These are phyloP conservation scores for Secale cereale DNA, from an alignment of 176 grass and related monocot species.

Conservation along the genomic window DNA sequence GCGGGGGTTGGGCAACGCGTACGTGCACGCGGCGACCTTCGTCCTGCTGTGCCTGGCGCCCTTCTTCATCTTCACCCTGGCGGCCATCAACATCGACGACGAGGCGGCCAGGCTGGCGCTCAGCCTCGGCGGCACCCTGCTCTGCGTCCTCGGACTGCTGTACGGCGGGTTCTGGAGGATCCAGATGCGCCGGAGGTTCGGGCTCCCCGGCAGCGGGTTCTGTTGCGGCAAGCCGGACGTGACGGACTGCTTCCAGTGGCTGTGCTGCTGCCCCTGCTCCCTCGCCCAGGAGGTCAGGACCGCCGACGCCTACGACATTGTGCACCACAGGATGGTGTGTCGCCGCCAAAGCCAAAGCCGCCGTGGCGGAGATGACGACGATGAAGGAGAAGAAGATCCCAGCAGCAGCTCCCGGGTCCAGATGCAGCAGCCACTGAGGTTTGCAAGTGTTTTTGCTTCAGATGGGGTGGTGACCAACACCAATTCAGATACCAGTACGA, in stretches of 20 bases:
- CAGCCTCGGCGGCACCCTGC: conserved; percentile 50
- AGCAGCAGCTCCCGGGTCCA: neutral
- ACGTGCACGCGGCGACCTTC: conserved; percentile 69
- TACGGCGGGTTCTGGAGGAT: conserved; percentile 95
- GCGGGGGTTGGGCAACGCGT: conserved; percentile 74
- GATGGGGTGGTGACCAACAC: neutral
- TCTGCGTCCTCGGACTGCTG: conserved; percentile 57
- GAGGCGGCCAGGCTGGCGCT: conserved; percentile 41
- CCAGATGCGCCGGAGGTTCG: conserved; percentile 71
- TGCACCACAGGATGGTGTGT: conserved; percentile 18
- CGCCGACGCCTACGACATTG: conserved; percentile 58
- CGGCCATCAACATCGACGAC: conserved; percentile 67
- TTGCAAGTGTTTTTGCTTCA: conserved; percentile 22
- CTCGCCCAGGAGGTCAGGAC: conserved; percentile 77
- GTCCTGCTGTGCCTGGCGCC: conserved; percentile 77
- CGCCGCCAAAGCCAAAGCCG: neutral
- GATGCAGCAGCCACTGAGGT: conserved; percentile 5
- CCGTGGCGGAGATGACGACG: neutral
- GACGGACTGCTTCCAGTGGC: conserved; percentile 58
- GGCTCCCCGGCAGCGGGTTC: conserved; percentile 37
- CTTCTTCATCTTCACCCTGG: conserved; percentile 81
- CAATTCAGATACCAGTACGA: too few relatives aligned
- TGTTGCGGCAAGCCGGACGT: conserved; percentile 55
- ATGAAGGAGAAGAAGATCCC: too few relatives aligned
- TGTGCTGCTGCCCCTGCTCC: conserved; percentile 63